phyloP scores from a whole-genome alignment of 768 basidiomycete species.

The Saitozyma podzolica region DNA sequence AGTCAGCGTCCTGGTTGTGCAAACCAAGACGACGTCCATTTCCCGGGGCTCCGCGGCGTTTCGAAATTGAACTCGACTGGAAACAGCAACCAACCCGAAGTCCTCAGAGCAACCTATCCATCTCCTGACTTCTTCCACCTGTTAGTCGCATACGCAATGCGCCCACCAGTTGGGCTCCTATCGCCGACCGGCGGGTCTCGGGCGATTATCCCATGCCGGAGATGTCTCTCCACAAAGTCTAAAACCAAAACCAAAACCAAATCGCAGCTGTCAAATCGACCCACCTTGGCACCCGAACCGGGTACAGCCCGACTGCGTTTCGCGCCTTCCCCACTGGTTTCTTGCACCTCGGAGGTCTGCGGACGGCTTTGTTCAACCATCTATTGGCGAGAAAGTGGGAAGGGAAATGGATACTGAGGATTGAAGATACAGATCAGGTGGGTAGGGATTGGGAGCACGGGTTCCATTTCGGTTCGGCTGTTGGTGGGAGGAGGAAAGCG shows the following conservation, averaged over 20 bases:
- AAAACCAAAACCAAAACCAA: no score
- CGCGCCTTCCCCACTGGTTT: conserved; percentile 96
- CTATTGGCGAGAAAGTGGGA: conserved; percentile 75
- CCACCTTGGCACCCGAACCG: not conserved
- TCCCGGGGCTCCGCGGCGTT: not conserved
- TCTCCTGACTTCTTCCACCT: not conserved
- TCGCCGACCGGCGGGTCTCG: not conserved
- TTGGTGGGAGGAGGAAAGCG: no score
- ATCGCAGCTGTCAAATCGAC: not conserved
- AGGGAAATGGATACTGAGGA: conserved; percentile 86
- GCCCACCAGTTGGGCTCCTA: not conserved
- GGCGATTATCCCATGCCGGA: no score
- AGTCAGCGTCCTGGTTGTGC: not conserved
- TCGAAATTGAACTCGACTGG: not conserved
- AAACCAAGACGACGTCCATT: not conserved
- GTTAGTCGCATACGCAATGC: not conserved
- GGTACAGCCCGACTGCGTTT: conserved; percentile 67
- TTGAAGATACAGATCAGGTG: conserved; percentile 94
- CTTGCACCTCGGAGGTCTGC: conserved; percentile 88
- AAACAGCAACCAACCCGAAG: not conserved
- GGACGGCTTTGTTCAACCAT: conserved; percentile 92
- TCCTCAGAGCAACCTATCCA: not conserved
- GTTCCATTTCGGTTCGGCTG: not conserved
- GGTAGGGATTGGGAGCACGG: conserved; percentile 30
- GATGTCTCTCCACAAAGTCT: no score